Evolutionary conservation across 1,139 yeast genomes (phyloP), one percentile per base, ranked within the genome.

Genomic region (Suhomyces kunorum): DNA sequence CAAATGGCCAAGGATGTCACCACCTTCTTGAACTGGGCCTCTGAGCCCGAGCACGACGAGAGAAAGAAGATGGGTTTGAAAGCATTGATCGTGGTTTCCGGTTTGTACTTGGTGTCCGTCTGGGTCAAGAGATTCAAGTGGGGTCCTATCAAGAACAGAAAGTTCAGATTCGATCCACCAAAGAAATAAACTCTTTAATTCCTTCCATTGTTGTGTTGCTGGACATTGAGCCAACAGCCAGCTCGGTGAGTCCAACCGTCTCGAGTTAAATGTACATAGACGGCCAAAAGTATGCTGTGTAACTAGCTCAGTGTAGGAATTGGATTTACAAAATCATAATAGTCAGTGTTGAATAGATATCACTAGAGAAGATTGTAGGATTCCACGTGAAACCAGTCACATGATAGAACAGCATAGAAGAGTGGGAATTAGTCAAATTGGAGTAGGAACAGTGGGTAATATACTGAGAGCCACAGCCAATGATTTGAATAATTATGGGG

Each of bases 1-100:
- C 99, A 92, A 76, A 89, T 92, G 98, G 98, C 99, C 58, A 92
- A 92, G 80, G 98, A 92, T 68, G 98, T 92, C 44, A 74, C 89
- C 50, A 81, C 88, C 40, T 92, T 92, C 86, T 81, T 92, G 69
- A 87, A 90, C 79, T 92, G 98, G 98, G 89, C 97, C 53, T 76
- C 97, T 46, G 97, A 89, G 74, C 99, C 99, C 49, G 98, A 92
- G 77, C 96, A 87, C 61, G 99, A 92, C 61, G 97, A 89, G 64
- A 86, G 98, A 78, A 92, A 92, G 84, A 87, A 85, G 74, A 78
- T 87, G 71, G 98, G 99, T 74, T 77, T 88, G 69, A 94, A 92
- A 78, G 96, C 96, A 42, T 63, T 94, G 53, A 74, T 90, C 61
- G 78, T 89, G 51, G 66, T 85, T 52, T 82, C 96, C 32, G 74